A percentile compares a stretch with the other conserved stretches of the same genome.
Evolutionary conservation across 352 stramenopile species (phyloP).

Genomic region (Globisporangium perplexum): DNA sequence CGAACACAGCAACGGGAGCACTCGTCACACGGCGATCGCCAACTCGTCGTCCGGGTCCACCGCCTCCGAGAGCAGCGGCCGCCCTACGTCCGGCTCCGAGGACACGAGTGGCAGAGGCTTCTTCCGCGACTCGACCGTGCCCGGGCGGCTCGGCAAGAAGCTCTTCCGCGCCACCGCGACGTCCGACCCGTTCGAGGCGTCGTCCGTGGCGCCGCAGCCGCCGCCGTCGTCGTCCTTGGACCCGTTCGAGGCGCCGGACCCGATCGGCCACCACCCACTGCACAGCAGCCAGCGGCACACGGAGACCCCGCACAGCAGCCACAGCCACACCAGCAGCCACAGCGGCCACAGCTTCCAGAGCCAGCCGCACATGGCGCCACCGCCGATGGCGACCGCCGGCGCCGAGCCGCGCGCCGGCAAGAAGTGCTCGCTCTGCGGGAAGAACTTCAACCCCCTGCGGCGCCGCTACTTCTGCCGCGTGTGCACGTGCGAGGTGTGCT

Average conservation of each 20-base stretch:
- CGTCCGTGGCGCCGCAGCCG: neutral
- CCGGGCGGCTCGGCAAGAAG: constrained; percentile 12
- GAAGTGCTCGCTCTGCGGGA: constrained; percentile 72
- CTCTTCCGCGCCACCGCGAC: constrained; percentile 9
- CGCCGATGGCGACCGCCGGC: too few species aligned
- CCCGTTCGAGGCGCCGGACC: neutral
- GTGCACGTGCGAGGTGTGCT: constrained; percentile 59
- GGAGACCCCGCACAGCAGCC: constrained; percentile 7
- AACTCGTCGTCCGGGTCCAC: constrained; percentile 9
- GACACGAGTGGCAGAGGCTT: constrained; percentile 2
- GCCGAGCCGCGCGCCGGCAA: constrained; percentile 18
- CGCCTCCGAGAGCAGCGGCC: neutral
- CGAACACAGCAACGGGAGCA: constrained; percentile 1
- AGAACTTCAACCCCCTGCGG: constrained; percentile 78
- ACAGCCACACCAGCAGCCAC: constrained; percentile 3
- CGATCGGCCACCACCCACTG: constrained; percentile 1
- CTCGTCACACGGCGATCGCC: neutral
- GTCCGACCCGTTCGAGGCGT: neutral
- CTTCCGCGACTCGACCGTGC: constrained; percentile 14
- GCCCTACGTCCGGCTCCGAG: constrained; percentile 8
- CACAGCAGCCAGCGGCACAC: constrained; percentile 17
- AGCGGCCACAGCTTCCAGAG: constrained; percentile 1
- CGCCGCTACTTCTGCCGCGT: constrained; percentile 66
- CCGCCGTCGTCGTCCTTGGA: neutral
- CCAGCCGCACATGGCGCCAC: constrained; percentile 1